Evolutionary conservation across 768 basidiomycete genomes (phyloP).

Genomic region (Hygrophorus pudorinus): DNA sequence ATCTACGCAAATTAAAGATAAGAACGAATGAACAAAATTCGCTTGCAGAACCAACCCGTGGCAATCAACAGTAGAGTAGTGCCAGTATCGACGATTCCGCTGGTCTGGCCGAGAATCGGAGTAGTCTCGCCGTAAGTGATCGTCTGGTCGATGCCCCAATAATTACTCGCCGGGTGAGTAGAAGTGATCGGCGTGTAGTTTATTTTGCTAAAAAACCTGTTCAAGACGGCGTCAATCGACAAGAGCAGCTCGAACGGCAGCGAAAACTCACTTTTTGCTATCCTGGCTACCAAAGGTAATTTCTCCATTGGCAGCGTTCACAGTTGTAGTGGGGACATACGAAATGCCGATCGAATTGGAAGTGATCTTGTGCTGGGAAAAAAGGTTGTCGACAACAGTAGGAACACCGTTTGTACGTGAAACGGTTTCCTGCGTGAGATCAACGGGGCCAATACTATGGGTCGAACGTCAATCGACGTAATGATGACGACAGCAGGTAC

Average conservation of each 20-base stretch:
- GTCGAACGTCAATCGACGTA: slow-evolving; percentile 21
- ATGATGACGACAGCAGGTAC: slow-evolving; percentile 6
- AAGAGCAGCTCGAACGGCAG: slow-evolving; percentile 31
- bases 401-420: slow-evolving; percentile 29
- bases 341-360: slow-evolving; percentile 37
- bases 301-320: slow-evolving; percentile 34
- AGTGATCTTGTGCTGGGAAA: slow-evolving; percentile 28
- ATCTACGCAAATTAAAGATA: slow-evolving; percentile 16
- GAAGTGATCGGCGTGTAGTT: slow-evolving; percentile 36
- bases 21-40: neutral
- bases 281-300: slow-evolving; percentile 34
- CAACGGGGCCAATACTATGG: slow-evolving; percentile 48
- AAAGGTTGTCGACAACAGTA: slow-evolving; percentile 50
- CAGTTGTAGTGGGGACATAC: slow-evolving; percentile 37
- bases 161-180: slow-evolving; percentile 34
- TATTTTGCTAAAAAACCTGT: slow-evolving; percentile 16
- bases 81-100: slow-evolving; percentile 55
- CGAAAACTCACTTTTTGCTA: slow-evolving; percentile 32
- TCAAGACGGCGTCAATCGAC: slow-evolving; percentile 2
- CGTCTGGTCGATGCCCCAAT: slow-evolving; percentile 55
- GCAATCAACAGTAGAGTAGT: slow-evolving; percentile 48
- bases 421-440: slow-evolving; percentile 40
- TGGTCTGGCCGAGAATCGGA: slow-evolving; percentile 33
- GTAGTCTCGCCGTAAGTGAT: slow-evolving; percentile 37
- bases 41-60: slow-evolving; percentile 16